Base-by-base conservation (phyloP, 169 alveolate genomes). In the Plasmodium malariae region DNA sequence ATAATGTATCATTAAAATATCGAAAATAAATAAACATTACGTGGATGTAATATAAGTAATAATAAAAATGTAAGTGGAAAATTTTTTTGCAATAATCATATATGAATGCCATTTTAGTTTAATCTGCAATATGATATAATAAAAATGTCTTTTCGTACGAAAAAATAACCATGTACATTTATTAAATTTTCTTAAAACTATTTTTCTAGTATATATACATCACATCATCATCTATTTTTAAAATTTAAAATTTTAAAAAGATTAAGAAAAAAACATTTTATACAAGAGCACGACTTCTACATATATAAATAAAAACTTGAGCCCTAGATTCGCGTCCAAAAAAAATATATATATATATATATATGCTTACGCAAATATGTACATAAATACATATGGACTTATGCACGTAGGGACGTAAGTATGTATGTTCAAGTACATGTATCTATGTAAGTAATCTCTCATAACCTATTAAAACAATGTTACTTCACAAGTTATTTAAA, bases 121-220 rank as follows among this genome's bases (percentile, higher is more conserved):
- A 30, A 49, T 49, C 34, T 74, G 49, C n/a, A 2, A 32, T 28
- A 21, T 21, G 40, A 70, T 30, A 17, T 63, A 43, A 49, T 80
- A 59, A 80, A 80, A 80, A 67, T 80, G 90, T 80, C 90, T 80
- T 80, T 36, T 80, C 54, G 32, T 36, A 67, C 51, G 55, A 55
- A 72, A 74, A 74, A 37, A 60, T 19, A 65, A 49, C 14, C 45
- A 48, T 70, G 67, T 49, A 71, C 24, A 73, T 28, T 70, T 17
- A n/a, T 24, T 17, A 36, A n/a, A n/a, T n/a, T n/a, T n/a, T n/a
- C n/a, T n/a, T n/a, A n/a, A n/a, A n/a, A n/a, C n/a, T n/a, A n/a
- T n/a, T n/a, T n/a, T n/a, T n/a, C n/a, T n/a, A n/a, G n/a, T n/a
- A n/a, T n/a, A n/a, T n/a, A n/a, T n/a, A n/a, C n/a, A n/a, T n/a